These are phyloP conservation scores for Tilletia horrida DNA, from an alignment of 1,284 basidiomycete species.

Conservation along the genomic window DNA sequence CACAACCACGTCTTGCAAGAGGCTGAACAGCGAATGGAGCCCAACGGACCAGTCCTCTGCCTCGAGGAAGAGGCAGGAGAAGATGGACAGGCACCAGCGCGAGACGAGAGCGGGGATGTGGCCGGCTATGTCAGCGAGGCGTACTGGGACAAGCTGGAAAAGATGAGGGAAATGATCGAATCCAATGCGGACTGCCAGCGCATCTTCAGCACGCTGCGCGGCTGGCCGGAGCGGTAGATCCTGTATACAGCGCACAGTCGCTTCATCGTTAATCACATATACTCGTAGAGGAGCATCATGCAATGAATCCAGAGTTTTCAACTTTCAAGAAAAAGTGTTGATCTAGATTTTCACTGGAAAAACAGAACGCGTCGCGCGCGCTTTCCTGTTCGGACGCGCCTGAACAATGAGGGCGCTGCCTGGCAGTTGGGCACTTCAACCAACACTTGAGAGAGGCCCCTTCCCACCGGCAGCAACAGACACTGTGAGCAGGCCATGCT, in stretches of 20 bases:
- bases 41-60: conserved; percentile 18
- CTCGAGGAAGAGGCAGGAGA: conserved; percentile 12
- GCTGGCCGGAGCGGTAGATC: conserved; percentile 22
- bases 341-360: no score
- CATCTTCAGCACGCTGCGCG: conserved; percentile 24
- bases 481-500: conserved; percentile 56
- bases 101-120: conserved; percentile 9
- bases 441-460: no score
- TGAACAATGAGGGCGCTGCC: no score
- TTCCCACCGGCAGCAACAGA: no score
- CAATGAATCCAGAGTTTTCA: no score
- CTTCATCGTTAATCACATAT: no score
- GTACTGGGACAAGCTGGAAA: conserved; percentile 23
- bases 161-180: conserved; percentile 22
- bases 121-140: conserved; percentile 20
- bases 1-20: conserved; percentile 16
- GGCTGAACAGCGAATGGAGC: conserved; percentile 18
- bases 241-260: no score
- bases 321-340: no score
- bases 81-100: background rate
- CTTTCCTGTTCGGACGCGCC: no score
- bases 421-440: no score
- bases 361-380: no score
- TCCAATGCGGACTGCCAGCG: conserved; percentile 24
- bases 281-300: no score